These are phyloP conservation scores for Agroathelia rolfsii DNA, from an alignment of 1,284 basidiomycete genomes.

Conservation along the genomic window DNA sequence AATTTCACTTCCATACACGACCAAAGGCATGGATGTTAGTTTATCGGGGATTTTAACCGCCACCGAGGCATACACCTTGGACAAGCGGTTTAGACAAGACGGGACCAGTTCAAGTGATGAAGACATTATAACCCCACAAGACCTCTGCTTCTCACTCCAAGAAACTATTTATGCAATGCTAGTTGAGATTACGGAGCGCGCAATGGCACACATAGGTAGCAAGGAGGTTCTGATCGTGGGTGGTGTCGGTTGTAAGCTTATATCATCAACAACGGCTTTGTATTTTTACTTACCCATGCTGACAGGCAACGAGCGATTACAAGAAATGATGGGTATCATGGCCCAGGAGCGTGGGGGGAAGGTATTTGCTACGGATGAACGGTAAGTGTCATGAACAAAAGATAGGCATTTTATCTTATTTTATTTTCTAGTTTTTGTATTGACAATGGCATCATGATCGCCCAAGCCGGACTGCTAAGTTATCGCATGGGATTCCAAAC, in stretches of 20 bases:
- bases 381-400: conserved; percentile 47
- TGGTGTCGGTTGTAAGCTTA: conserved; percentile 92
- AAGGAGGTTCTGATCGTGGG: conserved; percentile 96
- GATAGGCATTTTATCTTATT: too few relatives aligned
- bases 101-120: conserved; percentile 34
- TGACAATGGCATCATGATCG: conserved; percentile 99
- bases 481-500: conserved; percentile 89
- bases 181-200: conserved; percentile 97
- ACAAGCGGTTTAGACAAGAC: conserved; percentile 59
- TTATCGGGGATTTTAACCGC: conserved; percentile 89
- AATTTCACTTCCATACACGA: conserved; percentile 85
- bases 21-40: conserved; percentile 98
- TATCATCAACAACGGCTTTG: background rate
- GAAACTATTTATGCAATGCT: conserved; percentile 98
- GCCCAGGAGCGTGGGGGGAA: conserved; percentile 80
- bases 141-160: conserved; percentile 94
- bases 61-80: conserved; percentile 79
- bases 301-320: conserved; percentile 86
- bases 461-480: conserved; percentile 89
- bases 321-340: conserved; percentile 99
- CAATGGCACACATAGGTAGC: conserved; percentile 97
- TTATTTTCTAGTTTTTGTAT: conserved; percentile 84
- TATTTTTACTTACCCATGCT: too few relatives aligned
- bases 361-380: conserved; percentile 94
- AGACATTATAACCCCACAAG: conserved; percentile 84